Percentiles rank a stretch among this genome's conserved stretches.
phyloP scores from a whole-genome alignment of 345 rosid species.

The Boechera stricta region DNA sequence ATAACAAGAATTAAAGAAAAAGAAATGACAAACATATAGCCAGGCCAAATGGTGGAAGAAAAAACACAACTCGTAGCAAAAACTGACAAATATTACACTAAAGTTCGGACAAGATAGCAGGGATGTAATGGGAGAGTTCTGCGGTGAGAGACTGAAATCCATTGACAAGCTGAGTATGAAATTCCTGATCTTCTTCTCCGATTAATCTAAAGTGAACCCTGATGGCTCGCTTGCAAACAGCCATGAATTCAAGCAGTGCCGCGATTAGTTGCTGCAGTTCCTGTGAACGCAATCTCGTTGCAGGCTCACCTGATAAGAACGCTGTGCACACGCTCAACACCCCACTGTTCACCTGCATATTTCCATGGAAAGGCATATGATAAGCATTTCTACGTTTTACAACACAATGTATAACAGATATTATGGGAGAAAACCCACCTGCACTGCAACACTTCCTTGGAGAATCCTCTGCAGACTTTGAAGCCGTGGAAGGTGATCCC shows the following conservation, averaged over 20 bases:
- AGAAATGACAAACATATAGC: constrained; percentile 14
- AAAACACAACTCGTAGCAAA: constrained; percentile 2
- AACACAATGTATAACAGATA: background rate
- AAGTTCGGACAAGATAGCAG: constrained; percentile 96
- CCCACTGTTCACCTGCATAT: constrained; percentile 92
- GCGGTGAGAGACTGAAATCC: constrained; percentile 99
- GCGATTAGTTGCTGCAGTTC: constrained; percentile 98
- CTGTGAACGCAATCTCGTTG: constrained; percentile 92
- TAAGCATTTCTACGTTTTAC: constrained; percentile 16
- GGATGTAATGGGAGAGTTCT: constrained; percentile 94
- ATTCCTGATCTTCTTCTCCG: constrained; percentile 98
- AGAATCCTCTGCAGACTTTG: constrained; percentile 98
- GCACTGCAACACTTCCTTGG: constrained; percentile 99
- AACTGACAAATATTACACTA: constrained; percentile 40
- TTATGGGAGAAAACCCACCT: constrained; percentile 53
- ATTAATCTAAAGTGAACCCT: constrained; percentile 92
- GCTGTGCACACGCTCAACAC: constrained; percentile 99
- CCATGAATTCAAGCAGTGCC: constrained; percentile 97
- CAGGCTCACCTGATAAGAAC: constrained; percentile 97
- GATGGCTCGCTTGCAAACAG: constrained; percentile 97
- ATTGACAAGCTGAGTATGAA: constrained; percentile 97
- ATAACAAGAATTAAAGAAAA: constrained; percentile 7
- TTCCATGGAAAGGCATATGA: background rate
- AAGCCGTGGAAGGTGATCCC: constrained; percentile 94
- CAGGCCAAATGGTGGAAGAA: constrained; percentile 21